Evolutionary conservation across 805 yeast species (phyloP).

Genomic region (Yamadazyma phyllophila): DNA sequence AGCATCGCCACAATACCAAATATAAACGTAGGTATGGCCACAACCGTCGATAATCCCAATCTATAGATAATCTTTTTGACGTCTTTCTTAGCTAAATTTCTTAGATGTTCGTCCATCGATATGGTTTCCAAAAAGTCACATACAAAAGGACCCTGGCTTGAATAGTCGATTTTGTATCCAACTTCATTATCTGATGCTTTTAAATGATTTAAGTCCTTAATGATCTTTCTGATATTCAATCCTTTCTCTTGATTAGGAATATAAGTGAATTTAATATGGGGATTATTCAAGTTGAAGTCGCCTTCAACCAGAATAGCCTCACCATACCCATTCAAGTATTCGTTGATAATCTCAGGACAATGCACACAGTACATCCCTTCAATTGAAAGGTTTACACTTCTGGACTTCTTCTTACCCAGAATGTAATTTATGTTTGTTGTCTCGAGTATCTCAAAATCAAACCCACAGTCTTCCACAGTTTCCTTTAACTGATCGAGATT

Average conservation of each 20-base stretch:
- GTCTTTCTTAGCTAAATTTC: conserved; percentile 48
- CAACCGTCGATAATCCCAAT: conserved; percentile 46
- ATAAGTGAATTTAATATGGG: conserved; percentile 63
- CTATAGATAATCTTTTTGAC: conserved; percentile 45
- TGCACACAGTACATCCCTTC: conserved; percentile 69
- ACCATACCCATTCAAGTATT: conserved; percentile 51
- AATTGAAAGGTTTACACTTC: conserved; percentile 56
- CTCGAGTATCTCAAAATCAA: conserved; percentile 51
- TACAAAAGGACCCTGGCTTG: conserved; percentile 36
- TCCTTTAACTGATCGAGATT: conserved; percentile 44
- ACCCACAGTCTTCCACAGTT: conserved; percentile 65
- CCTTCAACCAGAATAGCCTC: conserved; percentile 55
- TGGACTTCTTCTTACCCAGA: conserved; percentile 46
- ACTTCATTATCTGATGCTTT: conserved; percentile 24
- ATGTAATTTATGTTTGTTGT: conserved; percentile 45
- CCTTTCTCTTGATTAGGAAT: conserved; percentile 47
- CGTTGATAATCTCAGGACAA: conserved; percentile 59
- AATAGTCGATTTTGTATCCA: conserved; percentile 16
- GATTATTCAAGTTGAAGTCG: conserved; percentile 52
- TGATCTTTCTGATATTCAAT: conserved; percentile 55
- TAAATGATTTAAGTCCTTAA: conserved; percentile 47
- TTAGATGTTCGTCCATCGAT: conserved; percentile 63
- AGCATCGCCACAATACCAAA: conserved; percentile 73
- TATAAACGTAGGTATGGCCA: conserved; percentile 67
- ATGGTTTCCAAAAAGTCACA: conserved; percentile 53